phyloP scores from a whole-genome alignment of 345 rosid genomes.

The Eucalyptus curtisii region DNA sequence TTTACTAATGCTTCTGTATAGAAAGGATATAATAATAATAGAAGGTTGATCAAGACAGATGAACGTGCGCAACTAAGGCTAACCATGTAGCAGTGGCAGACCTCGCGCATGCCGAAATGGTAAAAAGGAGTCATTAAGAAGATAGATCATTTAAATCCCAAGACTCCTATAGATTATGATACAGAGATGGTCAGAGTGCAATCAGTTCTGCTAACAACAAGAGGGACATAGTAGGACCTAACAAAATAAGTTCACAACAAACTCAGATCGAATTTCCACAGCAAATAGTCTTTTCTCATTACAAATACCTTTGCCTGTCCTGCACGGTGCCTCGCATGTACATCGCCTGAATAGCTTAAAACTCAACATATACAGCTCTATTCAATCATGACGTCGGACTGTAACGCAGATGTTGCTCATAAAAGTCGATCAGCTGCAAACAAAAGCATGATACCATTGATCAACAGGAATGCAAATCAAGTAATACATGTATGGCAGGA shows the following conservation, averaged over 20 bases:
- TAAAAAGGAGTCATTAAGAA: neutral
- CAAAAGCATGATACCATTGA: neutral
- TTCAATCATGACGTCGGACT: slow-evolving; percentile 11
- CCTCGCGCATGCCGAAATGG: neutral
- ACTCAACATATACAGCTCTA: neutral
- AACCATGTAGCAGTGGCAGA: neutral
- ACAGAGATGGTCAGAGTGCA: neutral
- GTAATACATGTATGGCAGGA: neutral
- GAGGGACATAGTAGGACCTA: neutral
- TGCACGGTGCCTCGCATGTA: neutral
- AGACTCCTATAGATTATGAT: neutral
- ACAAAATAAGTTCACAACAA: neutral
- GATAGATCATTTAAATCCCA: neutral
- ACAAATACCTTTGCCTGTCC: neutral
- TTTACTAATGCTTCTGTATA: neutral
- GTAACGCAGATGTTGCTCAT: slow-evolving; percentile 93
- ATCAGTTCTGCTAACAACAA: neutral
- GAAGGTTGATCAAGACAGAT: neutral
- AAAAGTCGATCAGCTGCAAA: slow-evolving; percentile 71
- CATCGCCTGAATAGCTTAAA: neutral
- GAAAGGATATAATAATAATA: neutral
- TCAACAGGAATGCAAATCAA: neutral
- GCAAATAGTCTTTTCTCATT: neutral
- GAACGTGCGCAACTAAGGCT: neutral
- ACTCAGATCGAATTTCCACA: neutral